phyloP scores from a whole-genome alignment of 2,329 filamentous ascomycete genomes.

The Epichloe amarillans region DNA sequence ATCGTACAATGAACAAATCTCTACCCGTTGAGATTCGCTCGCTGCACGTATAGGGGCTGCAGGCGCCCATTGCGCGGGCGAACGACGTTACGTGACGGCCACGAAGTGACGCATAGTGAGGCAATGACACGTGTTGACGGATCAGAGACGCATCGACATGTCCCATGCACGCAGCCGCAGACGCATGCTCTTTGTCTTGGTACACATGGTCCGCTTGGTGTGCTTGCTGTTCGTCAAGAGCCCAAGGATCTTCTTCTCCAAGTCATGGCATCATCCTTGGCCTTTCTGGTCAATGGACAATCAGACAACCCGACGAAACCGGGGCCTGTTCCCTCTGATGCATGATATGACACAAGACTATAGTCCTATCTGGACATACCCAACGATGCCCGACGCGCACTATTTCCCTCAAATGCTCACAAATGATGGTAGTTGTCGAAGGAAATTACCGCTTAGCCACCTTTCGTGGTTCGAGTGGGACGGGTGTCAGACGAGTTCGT shows the following conservation, averaged over 20 bases:
- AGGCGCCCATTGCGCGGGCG: not conserved
- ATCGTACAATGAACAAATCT: not conserved
- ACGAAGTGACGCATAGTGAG: constrained; percentile 1
- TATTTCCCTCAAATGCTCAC: not conserved
- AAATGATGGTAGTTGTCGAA: not conserved
- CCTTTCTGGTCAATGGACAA: not conserved
- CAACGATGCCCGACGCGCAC: constrained; percentile 5
- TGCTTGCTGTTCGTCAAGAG: not conserved
- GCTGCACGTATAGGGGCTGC: not conserved
- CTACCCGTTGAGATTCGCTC: not conserved
- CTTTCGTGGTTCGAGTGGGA: not conserved
- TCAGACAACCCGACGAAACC: not conserved
- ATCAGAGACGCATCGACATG: not conserved
- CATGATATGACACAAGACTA: not conserved
- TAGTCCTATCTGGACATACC: not conserved
- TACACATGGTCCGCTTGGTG: not conserved
- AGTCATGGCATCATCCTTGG: not conserved
- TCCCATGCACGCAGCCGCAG: not conserved
- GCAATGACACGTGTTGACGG: constrained; percentile 5
- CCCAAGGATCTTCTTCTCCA: not conserved
- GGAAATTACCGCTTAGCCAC: not conserved
- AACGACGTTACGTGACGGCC: not conserved
- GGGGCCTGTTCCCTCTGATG: not conserved
- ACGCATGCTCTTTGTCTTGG: not conserved
- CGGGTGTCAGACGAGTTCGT: not conserved